These are phyloP conservation scores for Ophiostoma australiae DNA, from an alignment of 2,329 filamentous ascomycete genomes.

Conservation along the genomic window DNA sequence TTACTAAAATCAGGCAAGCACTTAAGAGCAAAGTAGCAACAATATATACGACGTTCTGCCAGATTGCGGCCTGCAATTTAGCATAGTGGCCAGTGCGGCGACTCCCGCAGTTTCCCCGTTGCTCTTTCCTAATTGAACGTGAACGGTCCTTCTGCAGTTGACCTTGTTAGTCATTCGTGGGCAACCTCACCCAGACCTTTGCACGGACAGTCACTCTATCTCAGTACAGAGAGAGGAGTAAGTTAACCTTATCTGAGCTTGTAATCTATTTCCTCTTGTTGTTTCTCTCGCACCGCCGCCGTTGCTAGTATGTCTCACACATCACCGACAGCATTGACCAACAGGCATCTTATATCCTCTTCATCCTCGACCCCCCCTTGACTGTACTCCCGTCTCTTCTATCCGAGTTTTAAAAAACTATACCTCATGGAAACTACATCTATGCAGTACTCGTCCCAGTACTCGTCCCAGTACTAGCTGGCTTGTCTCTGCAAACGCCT, in stretches of 20 bases:
- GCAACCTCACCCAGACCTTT: neutral
- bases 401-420: neutral
- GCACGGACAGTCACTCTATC: neutral
- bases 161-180: neutral
- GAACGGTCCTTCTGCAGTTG: neutral
- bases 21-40: neutral
- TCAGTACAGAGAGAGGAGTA: neutral
- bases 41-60: neutral
- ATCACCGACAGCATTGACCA: neutral
- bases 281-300: neutral
- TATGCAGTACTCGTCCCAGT: neutral
- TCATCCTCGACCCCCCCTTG: neutral
- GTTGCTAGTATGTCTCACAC: neutral
- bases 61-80: neutral
- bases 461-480: neutral
- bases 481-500: constrained; percentile 2
- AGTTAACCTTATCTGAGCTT: no score
- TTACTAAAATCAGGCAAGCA: neutral
- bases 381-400: neutral
- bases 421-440: no score
- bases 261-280: neutral
- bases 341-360: neutral
- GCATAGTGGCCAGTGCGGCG: constrained; percentile 18
- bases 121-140: neutral
- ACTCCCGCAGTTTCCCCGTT: neutral